Evolutionary conservation across 139 green algal species (phyloP), one percentile per base, ranked within the genome.

Genomic region (Desmodesmus armatus): DNA sequence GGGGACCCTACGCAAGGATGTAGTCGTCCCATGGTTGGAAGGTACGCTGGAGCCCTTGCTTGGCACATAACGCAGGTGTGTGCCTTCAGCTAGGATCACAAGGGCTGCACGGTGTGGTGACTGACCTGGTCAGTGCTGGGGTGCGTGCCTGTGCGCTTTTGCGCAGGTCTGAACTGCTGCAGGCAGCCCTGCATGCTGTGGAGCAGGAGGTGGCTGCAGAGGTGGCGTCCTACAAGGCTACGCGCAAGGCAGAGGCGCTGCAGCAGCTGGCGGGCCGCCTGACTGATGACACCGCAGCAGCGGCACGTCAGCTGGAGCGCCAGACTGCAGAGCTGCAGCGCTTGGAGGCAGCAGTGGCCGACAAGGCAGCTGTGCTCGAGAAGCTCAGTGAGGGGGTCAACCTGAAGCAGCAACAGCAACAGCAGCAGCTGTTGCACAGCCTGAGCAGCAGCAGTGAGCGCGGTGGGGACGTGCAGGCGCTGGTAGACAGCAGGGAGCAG

Each of bases 291-390:
- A 13, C 35, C 4, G 79, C 79, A 15, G 63, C 44, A 7, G 31
- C 79, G 29, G 79, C 79, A 27, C n/a, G 35, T 31, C 31, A 9
- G 31, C 29, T 80, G 13, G 75, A 84, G 51, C 40, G 44, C 35
- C 65, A 60, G 17, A 63, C 44, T 49, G 53, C 49, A 60, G 79
- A 88, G 79, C 86, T 87, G 58, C 75, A 81, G 37, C 33, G 33
- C 0, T 35, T 88, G 65, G 83, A 76, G 23, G 69, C 31, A 51
- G 82, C 41, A 35, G 49, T 88, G 37, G 69, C 85, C 11, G 76
- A 40, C 62, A 87, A 85, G 71, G 81, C 62, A 47, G 81, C 77
- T n/a, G 75, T 88, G 55, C 85, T 91, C 62, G 41, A 76, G 31
- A 80, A 89, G 41, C 80, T 85, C 37, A 67, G 29, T 21, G 80